Conservation (phyloP, 805 yeast genomes). For the Pichia californica region DNA sequence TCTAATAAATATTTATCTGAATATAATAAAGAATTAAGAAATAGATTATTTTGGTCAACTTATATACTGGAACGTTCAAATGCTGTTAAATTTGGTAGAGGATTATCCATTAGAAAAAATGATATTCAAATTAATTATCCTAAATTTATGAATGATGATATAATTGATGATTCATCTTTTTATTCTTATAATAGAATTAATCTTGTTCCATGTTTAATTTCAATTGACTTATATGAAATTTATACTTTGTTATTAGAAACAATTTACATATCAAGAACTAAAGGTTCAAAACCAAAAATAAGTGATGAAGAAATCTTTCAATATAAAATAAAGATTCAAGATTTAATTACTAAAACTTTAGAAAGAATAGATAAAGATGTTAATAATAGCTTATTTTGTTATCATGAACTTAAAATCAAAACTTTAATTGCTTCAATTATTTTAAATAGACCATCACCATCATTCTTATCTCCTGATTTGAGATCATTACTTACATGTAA, state of each 20-base stretch:
- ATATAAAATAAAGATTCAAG: slow-evolving; percentile 13
- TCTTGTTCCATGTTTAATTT: slow-evolving; percentile 17
- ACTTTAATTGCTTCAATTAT: slow-evolving; percentile 17
- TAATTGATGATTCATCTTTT: slow-evolving; percentile 4
- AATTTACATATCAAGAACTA: slow-evolving; percentile 21
- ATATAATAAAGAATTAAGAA: slow-evolving; percentile 16
- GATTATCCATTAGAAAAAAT: slow-evolving; percentile 19
- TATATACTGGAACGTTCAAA: slow-evolving; percentile 20
- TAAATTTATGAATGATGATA: slow-evolving; percentile 15
- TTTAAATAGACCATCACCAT: slow-evolving; percentile 22
- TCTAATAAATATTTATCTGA: slow-evolving; percentile 19
- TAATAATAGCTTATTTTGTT: slow-evolving; percentile 12
- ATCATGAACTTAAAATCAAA: slow-evolving; percentile 18
- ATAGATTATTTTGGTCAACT: slow-evolving; percentile 22
- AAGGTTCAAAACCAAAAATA: slow-evolving; percentile 16
- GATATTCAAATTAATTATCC: slow-evolving; percentile 23
- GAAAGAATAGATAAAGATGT: slow-evolving; percentile 16
- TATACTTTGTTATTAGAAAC: slow-evolving; percentile 22
- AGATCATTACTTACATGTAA: slow-evolving; percentile 15
- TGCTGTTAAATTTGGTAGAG: slow-evolving; percentile 24
- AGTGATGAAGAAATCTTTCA: slow-evolving; percentile 14
- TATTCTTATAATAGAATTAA: slow-evolving; percentile 14
- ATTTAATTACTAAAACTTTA: slow-evolving; percentile 14
- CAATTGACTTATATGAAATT: slow-evolving; percentile 17
- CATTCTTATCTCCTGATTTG: slow-evolving; percentile 17